Conservation (phyloP, 768 basidiomycete genomes). For the Mycena leptocephala region DNA sequence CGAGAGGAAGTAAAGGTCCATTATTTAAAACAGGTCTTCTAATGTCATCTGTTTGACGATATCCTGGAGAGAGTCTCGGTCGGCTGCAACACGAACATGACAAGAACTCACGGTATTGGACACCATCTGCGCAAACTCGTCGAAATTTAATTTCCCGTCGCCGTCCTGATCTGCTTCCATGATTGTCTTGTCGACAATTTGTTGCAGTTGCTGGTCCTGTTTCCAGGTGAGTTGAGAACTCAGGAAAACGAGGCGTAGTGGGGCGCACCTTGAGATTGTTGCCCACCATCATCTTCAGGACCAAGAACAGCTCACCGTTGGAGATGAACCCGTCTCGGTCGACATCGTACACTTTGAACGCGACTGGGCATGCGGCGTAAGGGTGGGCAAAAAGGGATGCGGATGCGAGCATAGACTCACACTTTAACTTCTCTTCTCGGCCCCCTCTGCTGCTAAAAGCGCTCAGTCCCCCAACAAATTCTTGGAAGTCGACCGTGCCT, state of each 20-base stretch:
- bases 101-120: slow-evolving; percentile 87
- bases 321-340: slow-evolving; percentile 98
- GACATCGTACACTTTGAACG: slow-evolving; percentile 99
- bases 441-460: slow-evolving; percentile 98
- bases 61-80: slow-evolving; percentile 68
- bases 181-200: slow-evolving; percentile 99
- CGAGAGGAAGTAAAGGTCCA: slow-evolving; percentile 25
- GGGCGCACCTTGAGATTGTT: slow-evolving; percentile 92
- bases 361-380: slow-evolving; percentile 74
- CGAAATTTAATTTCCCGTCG: slow-evolving; percentile 97
- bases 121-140: slow-evolving; percentile 97
- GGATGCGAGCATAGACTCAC: slow-evolving; percentile 63
- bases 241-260: slow-evolving; percentile 11
- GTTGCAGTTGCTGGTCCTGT: slow-evolving; percentile 98
- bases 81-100: neutral
- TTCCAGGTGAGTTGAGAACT: slow-evolving; percentile 4
- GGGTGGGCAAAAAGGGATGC: slow-evolving; percentile 21
- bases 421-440: slow-evolving; percentile 95
- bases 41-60: slow-evolving; percentile 99
- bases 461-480: slow-evolving; percentile 97
- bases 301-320: slow-evolving; percentile 98
- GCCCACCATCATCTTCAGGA: slow-evolving; percentile 99
- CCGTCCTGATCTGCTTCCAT: slow-evolving; percentile 99
- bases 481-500: slow-evolving; percentile 99
- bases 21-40: slow-evolving; percentile 93